Conservation (phyloP, 352 stramenopile genomes). For the Saprolegnia parasitica region DNA sequence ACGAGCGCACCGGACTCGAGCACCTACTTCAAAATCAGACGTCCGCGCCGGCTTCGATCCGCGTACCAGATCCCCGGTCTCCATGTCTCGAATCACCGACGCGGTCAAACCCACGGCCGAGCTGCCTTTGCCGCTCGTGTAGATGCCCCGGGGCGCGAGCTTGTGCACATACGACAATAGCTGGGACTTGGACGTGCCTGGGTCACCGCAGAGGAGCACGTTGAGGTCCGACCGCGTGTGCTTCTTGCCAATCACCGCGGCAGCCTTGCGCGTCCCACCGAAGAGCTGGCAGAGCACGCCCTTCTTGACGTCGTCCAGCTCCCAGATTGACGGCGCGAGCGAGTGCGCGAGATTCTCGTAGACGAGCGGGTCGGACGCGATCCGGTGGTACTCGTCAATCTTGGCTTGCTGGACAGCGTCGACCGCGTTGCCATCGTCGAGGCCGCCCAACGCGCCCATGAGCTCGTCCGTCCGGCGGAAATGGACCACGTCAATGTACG, state of each 20-base stretch:
- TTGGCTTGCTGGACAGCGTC: conserved; percentile 34
- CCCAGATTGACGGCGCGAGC: conserved; percentile 84
- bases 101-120: conserved; percentile 98
- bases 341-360: conserved; percentile 81
- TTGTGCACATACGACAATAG: conserved; percentile 97
- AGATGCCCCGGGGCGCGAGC: conserved; percentile 95
- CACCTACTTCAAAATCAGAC: conserved; percentile 35
- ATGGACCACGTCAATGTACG: conserved; percentile 98
- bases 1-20: conserved; percentile 97
- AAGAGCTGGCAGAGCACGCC: conserved; percentile 98
- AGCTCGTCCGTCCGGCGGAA: conserved; percentile 90
- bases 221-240: conserved; percentile 96
- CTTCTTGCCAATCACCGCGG: conserved; percentile 41
- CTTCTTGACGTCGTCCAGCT: conserved; percentile 99
- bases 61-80: conserved; percentile 91
- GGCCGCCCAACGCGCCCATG: conserved; percentile 31
- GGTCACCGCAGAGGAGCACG: conserved; percentile 97
- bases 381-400: conserved; percentile 62
- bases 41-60: neutral
- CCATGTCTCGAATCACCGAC: conserved; percentile 93
- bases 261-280: conserved; percentile 89
- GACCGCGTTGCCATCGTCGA: conserved; percentile 26
- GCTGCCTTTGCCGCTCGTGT: conserved; percentile 98
- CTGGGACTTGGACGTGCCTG: conserved; percentile 97
- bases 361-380: conserved; percentile 70